A percentile compares a stretch with the other conserved stretches of the same genome.
Conservation (phyloP, 495 filamentous ascomycete species). For the Thermochaetoides thermophila region DNA sequence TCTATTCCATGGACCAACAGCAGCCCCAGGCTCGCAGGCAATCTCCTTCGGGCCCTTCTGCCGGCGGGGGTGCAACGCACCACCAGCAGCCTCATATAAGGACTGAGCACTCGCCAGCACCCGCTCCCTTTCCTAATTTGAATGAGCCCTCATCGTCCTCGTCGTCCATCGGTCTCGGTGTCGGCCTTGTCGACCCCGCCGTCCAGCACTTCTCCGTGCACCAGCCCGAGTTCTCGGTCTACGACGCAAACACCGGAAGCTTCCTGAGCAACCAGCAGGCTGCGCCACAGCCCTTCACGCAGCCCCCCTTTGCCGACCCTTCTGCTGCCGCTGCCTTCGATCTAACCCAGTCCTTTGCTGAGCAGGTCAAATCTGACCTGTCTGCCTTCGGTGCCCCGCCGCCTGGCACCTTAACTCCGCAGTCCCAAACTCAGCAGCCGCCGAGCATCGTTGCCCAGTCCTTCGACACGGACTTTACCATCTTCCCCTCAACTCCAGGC, state of each 20-base stretch:
- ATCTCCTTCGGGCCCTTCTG: slow-evolving; percentile 27
- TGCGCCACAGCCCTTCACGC: slow-evolving; percentile 22
- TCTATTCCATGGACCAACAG: slow-evolving; percentile 31
- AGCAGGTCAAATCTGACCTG: slow-evolving; percentile 21
- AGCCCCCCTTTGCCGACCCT: slow-evolving; percentile 19
- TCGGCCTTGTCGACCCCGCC: slow-evolving; percentile 27
- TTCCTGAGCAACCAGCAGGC: slow-evolving; percentile 28
- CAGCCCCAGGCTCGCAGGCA: slow-evolving; percentile 30
- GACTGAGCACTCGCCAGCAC: slow-evolving; percentile 34
- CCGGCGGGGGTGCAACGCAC: slow-evolving; percentile 18
- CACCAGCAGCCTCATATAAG: slow-evolving; percentile 38
- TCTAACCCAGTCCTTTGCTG: slow-evolving; percentile 25
- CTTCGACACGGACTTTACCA: slow-evolving; percentile 38
- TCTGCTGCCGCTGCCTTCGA: slow-evolving; percentile 21
- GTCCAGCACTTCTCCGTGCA: slow-evolving; percentile 20
- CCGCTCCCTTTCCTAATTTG: slow-evolving; percentile 29
- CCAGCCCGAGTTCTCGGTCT: slow-evolving; percentile 23
- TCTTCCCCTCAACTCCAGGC: slow-evolving; percentile 29
- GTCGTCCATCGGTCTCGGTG: slow-evolving; percentile 30
- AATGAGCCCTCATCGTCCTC: slow-evolving; percentile 13
- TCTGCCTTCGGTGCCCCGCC: slow-evolving; percentile 16
- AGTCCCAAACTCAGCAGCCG: slow-evolving; percentile 9
- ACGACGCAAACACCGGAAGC: slow-evolving; percentile 18
- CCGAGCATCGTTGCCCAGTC: slow-evolving; percentile 24
- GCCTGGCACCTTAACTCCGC: slow-evolving; percentile 10